phyloP scores from a whole-genome alignment of 768 basidiomycete species.

The Nidularia pulvinata region DNA sequence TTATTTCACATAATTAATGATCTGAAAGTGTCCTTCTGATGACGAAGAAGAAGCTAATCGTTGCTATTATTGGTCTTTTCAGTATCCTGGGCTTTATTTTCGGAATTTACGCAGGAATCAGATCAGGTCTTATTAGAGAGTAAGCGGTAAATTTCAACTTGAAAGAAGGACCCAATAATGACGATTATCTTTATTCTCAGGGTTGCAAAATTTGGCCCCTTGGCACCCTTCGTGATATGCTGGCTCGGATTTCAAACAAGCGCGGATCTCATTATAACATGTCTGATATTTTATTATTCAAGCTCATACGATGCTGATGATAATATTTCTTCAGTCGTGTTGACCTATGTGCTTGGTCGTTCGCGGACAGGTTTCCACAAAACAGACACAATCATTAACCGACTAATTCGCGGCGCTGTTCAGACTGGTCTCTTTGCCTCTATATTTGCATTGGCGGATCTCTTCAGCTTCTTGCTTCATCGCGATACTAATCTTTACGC shows the following conservation, averaged over 20 bases:
- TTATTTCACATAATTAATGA: constrained; percentile 5
- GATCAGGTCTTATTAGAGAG: constrained; percentile 32
- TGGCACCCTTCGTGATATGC: constrained; percentile 34
- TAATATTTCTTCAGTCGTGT: constrained; percentile 10
- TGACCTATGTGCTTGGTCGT: constrained; percentile 27
- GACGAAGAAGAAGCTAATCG: constrained; percentile 23
- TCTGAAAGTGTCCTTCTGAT: constrained; percentile 10
- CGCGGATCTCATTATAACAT: constrained; percentile 38
- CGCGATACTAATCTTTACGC: constrained; percentile 31
- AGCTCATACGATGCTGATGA: neutral
- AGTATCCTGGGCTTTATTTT: constrained; percentile 32
- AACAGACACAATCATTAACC: constrained; percentile 52
- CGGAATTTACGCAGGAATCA: constrained; percentile 34
- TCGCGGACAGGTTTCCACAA: constrained; percentile 49
- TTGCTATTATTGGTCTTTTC: constrained; percentile 21
- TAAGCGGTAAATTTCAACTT: constrained; percentile 13
- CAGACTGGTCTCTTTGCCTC: constrained; percentile 55
- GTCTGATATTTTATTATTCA: constrained; percentile 19
- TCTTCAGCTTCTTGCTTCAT: constrained; percentile 37
- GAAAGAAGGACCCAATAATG: neutral
- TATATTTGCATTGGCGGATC: constrained; percentile 48
- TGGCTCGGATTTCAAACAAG: constrained; percentile 43
- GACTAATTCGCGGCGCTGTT: constrained; percentile 52
- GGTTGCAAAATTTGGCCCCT: constrained; percentile 25
- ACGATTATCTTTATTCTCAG: constrained; percentile 20